These are phyloP conservation scores for Leishmania amazonensis DNA, from an alignment of 208 protist genomes.

Conservation along the genomic window DNA sequence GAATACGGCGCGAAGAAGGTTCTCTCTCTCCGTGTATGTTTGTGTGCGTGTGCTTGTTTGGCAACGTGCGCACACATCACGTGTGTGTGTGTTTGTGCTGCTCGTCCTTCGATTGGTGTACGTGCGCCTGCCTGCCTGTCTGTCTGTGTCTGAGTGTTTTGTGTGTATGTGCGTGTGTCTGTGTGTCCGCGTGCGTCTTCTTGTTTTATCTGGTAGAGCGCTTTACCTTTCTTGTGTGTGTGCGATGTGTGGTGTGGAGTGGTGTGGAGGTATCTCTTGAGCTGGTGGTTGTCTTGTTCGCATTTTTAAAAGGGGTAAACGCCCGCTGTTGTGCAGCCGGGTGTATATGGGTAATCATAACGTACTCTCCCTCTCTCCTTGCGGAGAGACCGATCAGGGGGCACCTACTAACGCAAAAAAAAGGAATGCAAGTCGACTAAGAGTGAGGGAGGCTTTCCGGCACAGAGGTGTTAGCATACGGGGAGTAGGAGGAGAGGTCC, in stretches of 20 bases:
- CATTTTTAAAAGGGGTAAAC: neutral
- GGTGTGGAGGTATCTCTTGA: neutral
- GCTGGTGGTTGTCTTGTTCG: neutral
- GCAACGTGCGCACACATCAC: neutral
- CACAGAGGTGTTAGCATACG: neutral
- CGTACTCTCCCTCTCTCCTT: neutral
- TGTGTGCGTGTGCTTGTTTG: neutral
- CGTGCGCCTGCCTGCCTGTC: neutral
- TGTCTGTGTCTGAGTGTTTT: neutral
- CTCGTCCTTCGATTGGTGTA: neutral
- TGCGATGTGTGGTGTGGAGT: neutral
- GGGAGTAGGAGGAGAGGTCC: neutral
- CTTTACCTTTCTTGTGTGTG: neutral
- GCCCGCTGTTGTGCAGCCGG: neutral
- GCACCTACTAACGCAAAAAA: neutral
- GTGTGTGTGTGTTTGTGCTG: neutral
- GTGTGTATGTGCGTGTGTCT: neutral
- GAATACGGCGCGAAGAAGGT: neutral
- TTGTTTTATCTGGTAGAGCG: too few relatives aligned
- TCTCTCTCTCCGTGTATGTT: neutral
- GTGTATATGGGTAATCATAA: neutral
- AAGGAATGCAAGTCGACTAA: neutral
- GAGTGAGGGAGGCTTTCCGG: too few relatives aligned
- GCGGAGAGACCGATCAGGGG: neutral
- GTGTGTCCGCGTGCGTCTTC: neutral